A percentile compares a stretch with the other conserved stretches of the same genome.
These are phyloP conservation scores for Colletotrichum navitas DNA, from an alignment of 2,329 filamentous ascomycete species.

Conservation along the genomic window DNA sequence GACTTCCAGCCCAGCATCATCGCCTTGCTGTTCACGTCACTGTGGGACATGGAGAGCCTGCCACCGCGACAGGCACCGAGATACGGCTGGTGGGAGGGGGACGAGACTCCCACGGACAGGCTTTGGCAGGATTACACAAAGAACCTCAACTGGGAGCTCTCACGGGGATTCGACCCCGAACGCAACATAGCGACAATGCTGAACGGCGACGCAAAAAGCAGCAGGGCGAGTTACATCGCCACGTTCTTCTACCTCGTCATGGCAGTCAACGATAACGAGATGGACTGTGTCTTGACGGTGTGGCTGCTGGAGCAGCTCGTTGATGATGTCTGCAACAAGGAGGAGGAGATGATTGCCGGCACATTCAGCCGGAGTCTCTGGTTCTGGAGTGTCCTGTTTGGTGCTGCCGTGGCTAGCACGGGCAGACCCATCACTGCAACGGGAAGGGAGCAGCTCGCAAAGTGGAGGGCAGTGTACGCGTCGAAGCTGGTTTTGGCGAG, in stretches of 20 bases:
- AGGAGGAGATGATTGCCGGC: constrained; percentile 55
- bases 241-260: constrained; percentile 62
- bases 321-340: constrained; percentile 57
- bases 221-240: constrained; percentile 60
- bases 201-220: constrained; percentile 54
- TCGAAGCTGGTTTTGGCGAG: constrained; percentile 58
- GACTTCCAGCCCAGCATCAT: constrained; percentile 61
- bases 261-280: constrained; percentile 56
- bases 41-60: constrained; percentile 55
- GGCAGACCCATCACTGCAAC: constrained; percentile 52
- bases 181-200: constrained; percentile 52
- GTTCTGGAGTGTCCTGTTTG: constrained; percentile 62
- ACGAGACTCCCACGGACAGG: constrained; percentile 52
- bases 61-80: constrained; percentile 52
- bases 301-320: constrained; percentile 62
- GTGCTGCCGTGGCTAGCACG: constrained; percentile 56
- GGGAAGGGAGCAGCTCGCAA: constrained; percentile 55
- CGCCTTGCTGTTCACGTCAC: constrained; percentile 58
- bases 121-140: constrained; percentile 54
- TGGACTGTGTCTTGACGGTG: constrained; percentile 59
- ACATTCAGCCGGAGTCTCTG: constrained; percentile 58
- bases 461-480: constrained; percentile 54
- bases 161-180: constrained; percentile 49
- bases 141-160: constrained; percentile 55
- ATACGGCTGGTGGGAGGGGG: constrained; percentile 54